phyloP scores from a whole-genome alignment of 345 rosid genomes.

The Pistacia vera region DNA sequence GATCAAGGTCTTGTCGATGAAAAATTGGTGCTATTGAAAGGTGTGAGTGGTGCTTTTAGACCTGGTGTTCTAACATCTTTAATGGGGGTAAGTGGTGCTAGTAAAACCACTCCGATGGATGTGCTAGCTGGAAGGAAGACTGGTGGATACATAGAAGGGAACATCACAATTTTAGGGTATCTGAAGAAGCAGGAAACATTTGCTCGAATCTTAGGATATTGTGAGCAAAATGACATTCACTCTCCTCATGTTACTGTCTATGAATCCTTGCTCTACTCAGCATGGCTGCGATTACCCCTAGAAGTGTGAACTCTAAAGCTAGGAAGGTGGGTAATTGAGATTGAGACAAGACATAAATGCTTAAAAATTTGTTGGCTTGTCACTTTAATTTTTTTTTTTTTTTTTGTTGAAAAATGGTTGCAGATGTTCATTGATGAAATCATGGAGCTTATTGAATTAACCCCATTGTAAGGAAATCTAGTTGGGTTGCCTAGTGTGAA shows the following conservation, averaged over 20 bases:
- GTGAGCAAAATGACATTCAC: slow-evolving; percentile 63
- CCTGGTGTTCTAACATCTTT: slow-evolving; percentile 61
- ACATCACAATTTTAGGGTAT: slow-evolving; percentile 47
- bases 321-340: slow-evolving; percentile 35
- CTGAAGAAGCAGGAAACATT: slow-evolving; percentile 59
- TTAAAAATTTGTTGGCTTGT: background rate
- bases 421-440: slow-evolving; percentile 67
- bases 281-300: slow-evolving; percentile 54
- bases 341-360: background rate
- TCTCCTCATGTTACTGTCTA: slow-evolving; percentile 57
- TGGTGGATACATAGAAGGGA: slow-evolving; percentile 49
- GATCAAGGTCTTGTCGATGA: slow-evolving; percentile 39
- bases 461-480: slow-evolving; percentile 37
- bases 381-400: background rate
- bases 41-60: slow-evolving; percentile 52
- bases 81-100: slow-evolving; percentile 63
- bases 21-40: slow-evolving; percentile 46
- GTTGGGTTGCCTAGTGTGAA: slow-evolving; percentile 66
- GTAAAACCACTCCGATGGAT: slow-evolving; percentile 61
- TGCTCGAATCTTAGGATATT: slow-evolving; percentile 52
- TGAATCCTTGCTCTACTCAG: slow-evolving; percentile 54
- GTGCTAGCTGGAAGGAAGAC: slow-evolving; percentile 60
- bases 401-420: background rate
- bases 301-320: slow-evolving; percentile 33
- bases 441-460: slow-evolving; percentile 60